Percentiles rank a stretch among this genome's conserved stretches.
These are phyloP conservation scores for Paraphoma sp. DNA, from an alignment of 2,329 filamentous ascomycete genomes.

Conservation along the genomic window DNA sequence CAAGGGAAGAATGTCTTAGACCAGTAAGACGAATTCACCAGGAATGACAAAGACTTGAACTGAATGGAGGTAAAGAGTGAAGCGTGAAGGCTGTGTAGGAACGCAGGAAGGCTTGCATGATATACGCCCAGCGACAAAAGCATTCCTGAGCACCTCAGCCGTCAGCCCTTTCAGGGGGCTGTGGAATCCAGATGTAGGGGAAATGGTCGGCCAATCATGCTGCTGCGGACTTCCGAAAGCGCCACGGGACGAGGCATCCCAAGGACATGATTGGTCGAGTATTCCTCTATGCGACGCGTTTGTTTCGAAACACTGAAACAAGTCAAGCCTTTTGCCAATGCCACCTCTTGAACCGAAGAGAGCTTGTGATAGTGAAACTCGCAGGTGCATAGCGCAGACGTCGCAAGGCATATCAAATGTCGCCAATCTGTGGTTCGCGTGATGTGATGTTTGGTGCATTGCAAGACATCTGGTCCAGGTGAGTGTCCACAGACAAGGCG, in stretches of 20 bases:
- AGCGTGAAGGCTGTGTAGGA: constrained; percentile 19
- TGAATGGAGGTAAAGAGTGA: constrained; percentile 9
- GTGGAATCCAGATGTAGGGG: neutral
- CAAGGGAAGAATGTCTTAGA: constrained; percentile 10
- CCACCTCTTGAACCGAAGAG: constrained; percentile 2
- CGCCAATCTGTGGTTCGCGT: neutral
- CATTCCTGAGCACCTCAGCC: constrained; percentile 7
- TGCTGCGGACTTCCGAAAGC: neutral
- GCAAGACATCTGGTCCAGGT: neutral
- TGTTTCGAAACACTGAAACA: constrained; percentile 38
- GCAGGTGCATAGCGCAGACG: neutral
- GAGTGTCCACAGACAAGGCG: neutral
- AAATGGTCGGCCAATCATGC: constrained; percentile 15
- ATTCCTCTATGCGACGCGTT: neutral
- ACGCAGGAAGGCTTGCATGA: constrained; percentile 9
- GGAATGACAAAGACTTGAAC: constrained; percentile 9
- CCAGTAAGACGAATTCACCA: constrained; percentile 18
- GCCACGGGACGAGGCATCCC: constrained; percentile 16
- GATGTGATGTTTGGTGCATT: neutral
- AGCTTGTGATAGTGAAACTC: constrained; percentile 1
- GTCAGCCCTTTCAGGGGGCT: neutral
- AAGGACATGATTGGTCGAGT: constrained; percentile 22
- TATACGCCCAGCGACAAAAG: constrained; percentile 11
- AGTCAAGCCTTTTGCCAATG: constrained; percentile 33
- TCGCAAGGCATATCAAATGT: neutral